A percentile compares a stretch with the other conserved stretches of the same genome.
Evolutionary conservation across 1,284 basidiomycete species (phyloP).

Genomic region (Uromyces viciae-fabae): DNA sequence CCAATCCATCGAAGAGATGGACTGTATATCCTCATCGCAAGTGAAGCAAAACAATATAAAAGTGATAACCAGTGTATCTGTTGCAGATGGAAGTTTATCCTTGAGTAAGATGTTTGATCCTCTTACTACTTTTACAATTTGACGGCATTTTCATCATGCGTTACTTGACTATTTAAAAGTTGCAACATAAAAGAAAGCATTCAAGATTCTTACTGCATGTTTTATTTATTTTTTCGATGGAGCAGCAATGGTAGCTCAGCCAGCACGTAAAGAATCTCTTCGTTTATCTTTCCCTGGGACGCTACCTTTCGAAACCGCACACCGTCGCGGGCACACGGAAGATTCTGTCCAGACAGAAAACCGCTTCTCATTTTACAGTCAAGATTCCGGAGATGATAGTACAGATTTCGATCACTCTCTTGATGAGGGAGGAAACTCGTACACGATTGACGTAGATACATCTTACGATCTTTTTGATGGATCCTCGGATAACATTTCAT

Average conservation of each 20-base stretch:
- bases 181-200: too few relatives aligned
- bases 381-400: not conserved
- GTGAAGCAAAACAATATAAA: not conserved
- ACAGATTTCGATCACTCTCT: not conserved
- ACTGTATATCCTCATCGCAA: not conserved
- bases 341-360: not conserved
- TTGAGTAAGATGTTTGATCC: not conserved
- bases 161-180: too few relatives aligned
- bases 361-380: not conserved
- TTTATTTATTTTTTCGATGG: not conserved
- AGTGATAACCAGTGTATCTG: not conserved
- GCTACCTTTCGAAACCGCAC: not conserved
- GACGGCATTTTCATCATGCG: too few relatives aligned
- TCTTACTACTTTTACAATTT: not conserved
- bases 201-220: not conserved
- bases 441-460: too few relatives aligned
- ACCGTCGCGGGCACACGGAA: slow-evolving; percentile 9
- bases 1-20: not conserved
- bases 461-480: too few relatives aligned
- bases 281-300: slow-evolving; percentile 2
- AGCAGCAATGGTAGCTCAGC: slow-evolving; percentile 7
- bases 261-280: slow-evolving; percentile 3
- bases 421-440: not conserved
- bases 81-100: not conserved
- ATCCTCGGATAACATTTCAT: too few relatives aligned